Percentiles rank a stretch among this genome's conserved stretches.
These are phyloP conservation scores for Ceratocystis huliohia DNA, from an alignment of 2,329 filamentous ascomycete genomes.

Conservation along the genomic window DNA sequence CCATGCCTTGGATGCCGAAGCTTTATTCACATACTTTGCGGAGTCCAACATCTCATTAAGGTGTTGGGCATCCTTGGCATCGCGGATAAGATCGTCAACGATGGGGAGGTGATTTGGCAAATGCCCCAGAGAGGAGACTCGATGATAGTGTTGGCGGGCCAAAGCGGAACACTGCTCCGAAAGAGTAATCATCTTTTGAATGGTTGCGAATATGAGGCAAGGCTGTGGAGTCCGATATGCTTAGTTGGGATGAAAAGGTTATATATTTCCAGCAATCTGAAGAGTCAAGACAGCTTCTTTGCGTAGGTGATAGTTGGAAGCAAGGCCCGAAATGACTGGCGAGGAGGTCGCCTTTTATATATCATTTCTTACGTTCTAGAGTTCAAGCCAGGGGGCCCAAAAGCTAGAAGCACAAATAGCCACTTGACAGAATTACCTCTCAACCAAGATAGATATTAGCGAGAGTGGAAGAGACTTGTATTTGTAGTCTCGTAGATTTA, in stretches of 20 bases:
- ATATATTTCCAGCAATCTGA: too few species aligned
- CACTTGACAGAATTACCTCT: not conserved
- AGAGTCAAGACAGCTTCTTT: too few species aligned
- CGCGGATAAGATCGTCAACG: not conserved
- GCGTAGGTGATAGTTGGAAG: not conserved
- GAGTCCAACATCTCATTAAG: not conserved
- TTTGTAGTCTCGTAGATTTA: too few species aligned
- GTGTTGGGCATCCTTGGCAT: not conserved
- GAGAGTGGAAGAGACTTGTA: too few species aligned
- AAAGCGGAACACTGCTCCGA: not conserved
- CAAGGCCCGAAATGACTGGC: conserved; percentile 2
- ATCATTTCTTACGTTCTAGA: not conserved
- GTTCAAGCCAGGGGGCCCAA: not conserved
- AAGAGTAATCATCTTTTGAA: not conserved
- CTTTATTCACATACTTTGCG: not conserved
- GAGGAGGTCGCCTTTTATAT: not conserved
- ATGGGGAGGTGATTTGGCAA: not conserved
- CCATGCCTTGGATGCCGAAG: not conserved
- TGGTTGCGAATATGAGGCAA: not conserved
- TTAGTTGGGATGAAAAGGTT: not conserved
- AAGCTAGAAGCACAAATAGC: not conserved
- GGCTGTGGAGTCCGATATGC: not conserved
- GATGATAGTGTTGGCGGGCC: not conserved
- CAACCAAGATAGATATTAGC: too few species aligned
- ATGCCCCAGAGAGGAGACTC: not conserved